phyloP scores from a whole-genome alignment of 1,284 basidiomycete genomes.

The Leccinum olivaceoglutinosum region DNA sequence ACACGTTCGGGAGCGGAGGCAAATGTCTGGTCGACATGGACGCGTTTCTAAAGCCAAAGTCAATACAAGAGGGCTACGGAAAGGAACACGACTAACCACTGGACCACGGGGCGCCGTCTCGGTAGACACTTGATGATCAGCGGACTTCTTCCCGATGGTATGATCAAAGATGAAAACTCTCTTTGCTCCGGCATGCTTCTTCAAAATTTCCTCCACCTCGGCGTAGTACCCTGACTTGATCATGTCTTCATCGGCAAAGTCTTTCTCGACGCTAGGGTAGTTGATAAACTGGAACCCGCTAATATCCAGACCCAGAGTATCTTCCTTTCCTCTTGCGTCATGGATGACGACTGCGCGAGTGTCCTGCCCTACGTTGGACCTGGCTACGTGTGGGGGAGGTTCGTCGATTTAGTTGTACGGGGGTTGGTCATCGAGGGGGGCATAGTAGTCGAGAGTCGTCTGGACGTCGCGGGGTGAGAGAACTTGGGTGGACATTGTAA shows the following conservation, averaged over 20 bases:
- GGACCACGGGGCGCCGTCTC: not conserved
- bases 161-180: conserved; percentile 38
- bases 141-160: conserved; percentile 32
- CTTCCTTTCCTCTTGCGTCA: conserved; percentile 1
- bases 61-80: not conserved
- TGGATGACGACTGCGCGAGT: not conserved
- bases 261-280: conserved; percentile 31
- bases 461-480: conserved; percentile 24
- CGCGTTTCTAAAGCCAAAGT: not conserved
- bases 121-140: not conserved
- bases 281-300: not conserved
- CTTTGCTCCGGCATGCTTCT: conserved; percentile 34
- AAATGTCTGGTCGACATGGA: conserved; percentile 36
- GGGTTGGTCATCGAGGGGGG: conserved; percentile 14
- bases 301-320: not conserved
- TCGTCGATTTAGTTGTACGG: conserved; percentile 25
- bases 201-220: conserved; percentile 37
- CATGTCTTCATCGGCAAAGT: conserved; percentile 35
- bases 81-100: conserved; percentile 21
- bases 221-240: conserved; percentile 29
- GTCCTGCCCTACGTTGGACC: not conserved
- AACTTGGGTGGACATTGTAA: conserved; percentile 16
- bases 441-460: conserved; percentile 29
- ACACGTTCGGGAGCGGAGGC: conserved; percentile 36
- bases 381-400: not conserved